Evolutionary conservation across 495 filamentous ascomycete species (phyloP), one percentile per base, ranked within the genome.

Genomic region (Neurospora africana): DNA sequence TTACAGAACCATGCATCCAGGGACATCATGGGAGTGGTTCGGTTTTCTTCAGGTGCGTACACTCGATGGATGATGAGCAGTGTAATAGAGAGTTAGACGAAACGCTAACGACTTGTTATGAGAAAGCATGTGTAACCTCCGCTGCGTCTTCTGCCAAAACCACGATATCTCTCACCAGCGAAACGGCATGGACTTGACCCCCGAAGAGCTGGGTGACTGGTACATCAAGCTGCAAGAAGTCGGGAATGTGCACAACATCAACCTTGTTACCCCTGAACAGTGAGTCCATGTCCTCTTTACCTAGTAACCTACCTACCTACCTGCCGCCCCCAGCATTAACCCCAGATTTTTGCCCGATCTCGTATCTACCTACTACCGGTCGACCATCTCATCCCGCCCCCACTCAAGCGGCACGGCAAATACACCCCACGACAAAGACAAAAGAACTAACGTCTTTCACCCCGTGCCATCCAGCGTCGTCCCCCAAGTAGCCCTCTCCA

Each of bases 91-190:
- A n/a, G n/a, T 37, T 10, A 37, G 36, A 37, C 36, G 36, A 37
- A 37, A 37, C 9, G 36, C 36, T 37, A 37, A 37, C 36, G 36
- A 37, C 9, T 37, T 39, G 35, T 15, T 2, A 23, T 21, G 23
- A 69, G 4, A 10, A 35, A 41, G 84, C 37, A 89, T 88, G 15
- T 93, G 91, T 76, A 93, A 92, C 78, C 78, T 93, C 41, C 87
- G 91, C 19, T 93, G 92, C 78, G 89, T 92, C 0, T 94, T 94
- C 76, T 95, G 92, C 79, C 91, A 94, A 78, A 94, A 94, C 81
- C 86, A 93, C 79, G 91, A 92, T 67, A 94, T 94, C 43, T 85
- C 91, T 2, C 91, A 94, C 73, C 86, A 89, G 76, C 83, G 88
- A 9, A 91, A 91, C 68, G 91, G 91, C 4, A 88, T 89, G 74